phyloP scores from a whole-genome alignment of 1,284 basidiomycete species.

The Puccinia polysora region DNA sequence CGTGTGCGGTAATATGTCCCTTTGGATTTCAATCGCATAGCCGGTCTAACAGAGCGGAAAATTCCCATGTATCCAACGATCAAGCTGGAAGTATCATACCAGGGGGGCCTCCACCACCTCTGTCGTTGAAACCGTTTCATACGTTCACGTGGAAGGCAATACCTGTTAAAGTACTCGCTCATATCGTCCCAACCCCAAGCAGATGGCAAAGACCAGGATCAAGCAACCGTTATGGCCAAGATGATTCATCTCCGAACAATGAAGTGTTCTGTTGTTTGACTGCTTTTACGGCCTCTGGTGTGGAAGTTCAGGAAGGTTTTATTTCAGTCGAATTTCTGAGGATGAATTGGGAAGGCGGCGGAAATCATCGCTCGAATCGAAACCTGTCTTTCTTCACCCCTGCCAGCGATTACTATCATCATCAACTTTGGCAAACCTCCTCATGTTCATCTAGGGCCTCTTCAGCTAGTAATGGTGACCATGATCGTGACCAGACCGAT shows the following conservation, averaged over 20 bases:
- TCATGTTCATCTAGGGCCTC: neutral
- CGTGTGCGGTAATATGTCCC: conserved; percentile 26
- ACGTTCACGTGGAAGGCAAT: conserved; percentile 37
- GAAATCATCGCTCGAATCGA: neutral
- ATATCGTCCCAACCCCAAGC: conserved; percentile 14
- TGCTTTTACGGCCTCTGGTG: conserved; percentile 28
- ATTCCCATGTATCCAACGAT: neutral
- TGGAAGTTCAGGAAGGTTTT: conserved; percentile 40
- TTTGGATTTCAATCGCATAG: conserved; percentile 19
- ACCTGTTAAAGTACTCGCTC: conserved; percentile 25
- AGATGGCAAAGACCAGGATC: conserved; percentile 9
- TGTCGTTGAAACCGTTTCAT: conserved; percentile 31
- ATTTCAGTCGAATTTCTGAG: conserved; percentile 22
- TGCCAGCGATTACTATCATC: conserved; percentile 15
- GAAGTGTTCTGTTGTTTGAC: conserved; percentile 40
- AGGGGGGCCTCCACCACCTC: conserved; percentile 3
- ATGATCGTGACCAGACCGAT: neutral
- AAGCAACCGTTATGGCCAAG: neutral
- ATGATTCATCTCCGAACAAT: neutral
- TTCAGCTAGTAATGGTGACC: neutral
- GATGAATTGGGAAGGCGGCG: conserved; percentile 1
- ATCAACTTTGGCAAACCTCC: neutral
- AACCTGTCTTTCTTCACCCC: conserved; percentile 21
- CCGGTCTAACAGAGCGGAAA: neutral
- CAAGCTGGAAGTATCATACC: neutral